Evolutionary conservation across 2,329 filamentous ascomycete species (phyloP).

Genomic region (Septoria linicola): DNA sequence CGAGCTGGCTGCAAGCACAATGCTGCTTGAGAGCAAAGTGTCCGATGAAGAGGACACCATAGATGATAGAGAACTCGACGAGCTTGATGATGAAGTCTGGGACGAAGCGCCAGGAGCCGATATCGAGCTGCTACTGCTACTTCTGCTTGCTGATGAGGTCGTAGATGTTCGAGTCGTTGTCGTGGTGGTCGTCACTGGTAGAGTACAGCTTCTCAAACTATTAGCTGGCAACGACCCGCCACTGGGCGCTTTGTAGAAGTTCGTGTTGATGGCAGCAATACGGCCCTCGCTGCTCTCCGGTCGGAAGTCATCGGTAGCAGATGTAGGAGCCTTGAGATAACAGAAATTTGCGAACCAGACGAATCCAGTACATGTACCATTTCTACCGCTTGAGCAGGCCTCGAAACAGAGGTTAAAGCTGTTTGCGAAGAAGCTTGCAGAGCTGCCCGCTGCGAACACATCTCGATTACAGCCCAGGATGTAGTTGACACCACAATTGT

Average conservation of each 20-base stretch:
- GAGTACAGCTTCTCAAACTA: not conserved
- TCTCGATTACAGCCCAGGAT: slow-evolving; percentile 9
- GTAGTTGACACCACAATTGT: slow-evolving; percentile 13
- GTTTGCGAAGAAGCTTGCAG: not conserved
- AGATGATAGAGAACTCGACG: not conserved
- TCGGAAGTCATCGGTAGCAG: not conserved
- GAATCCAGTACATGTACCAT: slow-evolving; percentile 1
- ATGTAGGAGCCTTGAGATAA: slow-evolving; percentile 5
- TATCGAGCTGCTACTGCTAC: not conserved
- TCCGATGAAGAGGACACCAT: not conserved
- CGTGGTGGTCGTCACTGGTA: not conserved
- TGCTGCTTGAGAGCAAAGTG: not conserved
- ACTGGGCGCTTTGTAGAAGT: no score
- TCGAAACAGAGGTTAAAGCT: slow-evolving; percentile 10
- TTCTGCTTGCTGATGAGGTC: no score
- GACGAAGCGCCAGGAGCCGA: not conserved
- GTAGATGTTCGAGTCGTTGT: not conserved
- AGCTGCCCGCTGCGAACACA: not conserved
- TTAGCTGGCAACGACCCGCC: not conserved
- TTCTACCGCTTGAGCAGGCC: slow-evolving; percentile 6
- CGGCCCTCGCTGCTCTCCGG: not conserved
- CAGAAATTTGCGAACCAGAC: slow-evolving; percentile 1
- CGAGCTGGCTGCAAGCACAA: not conserved
- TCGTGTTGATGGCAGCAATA: no score
- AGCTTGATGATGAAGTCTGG: not conserved